Evolutionary conservation across 495 filamentous ascomycete genomes (phyloP).

Genomic region (Poronia punctata): DNA sequence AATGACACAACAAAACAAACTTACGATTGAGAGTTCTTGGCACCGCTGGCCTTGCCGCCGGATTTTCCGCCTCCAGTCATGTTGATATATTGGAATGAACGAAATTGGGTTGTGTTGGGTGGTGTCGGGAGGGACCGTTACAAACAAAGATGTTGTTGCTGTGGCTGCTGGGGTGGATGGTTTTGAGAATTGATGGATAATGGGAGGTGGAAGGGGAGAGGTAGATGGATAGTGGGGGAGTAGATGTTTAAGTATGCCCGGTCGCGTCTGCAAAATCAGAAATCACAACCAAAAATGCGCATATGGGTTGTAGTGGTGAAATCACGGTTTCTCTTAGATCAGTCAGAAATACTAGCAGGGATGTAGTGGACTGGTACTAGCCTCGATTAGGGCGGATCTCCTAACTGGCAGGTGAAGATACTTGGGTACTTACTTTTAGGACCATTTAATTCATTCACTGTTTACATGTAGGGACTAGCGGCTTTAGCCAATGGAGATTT

Average conservation of each 20-base stretch:
- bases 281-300: constrained; percentile 41
- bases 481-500: no score
- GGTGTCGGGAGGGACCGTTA: constrained; percentile 13
- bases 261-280: constrained; percentile 41
- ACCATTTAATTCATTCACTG: constrained; percentile 8
- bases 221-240: constrained; percentile 39
- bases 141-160: constrained; percentile 26
- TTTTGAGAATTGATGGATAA: constrained; percentile 13
- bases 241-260: constrained; percentile 41
- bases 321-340: constrained; percentile 13
- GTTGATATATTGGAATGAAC: no score
- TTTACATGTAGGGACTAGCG: constrained; percentile 13
- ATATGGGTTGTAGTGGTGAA: no score
- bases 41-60: constrained; percentile 94
- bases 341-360: constrained; percentile 17
- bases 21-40: constrained; percentile 97
- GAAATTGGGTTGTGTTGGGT: constrained; percentile 36
- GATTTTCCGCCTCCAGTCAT: constrained; percentile 98
- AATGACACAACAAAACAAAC: constrained; percentile 35
- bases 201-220: constrained; percentile 29
- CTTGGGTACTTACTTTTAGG: no score
- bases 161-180: constrained; percentile 15
- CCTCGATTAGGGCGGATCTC: constrained; percentile 28
- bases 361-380: constrained; percentile 31
- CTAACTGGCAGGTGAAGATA: constrained; percentile 7